Percentiles rank a stretch among this genome's conserved stretches.
Conservation (phyloP, 495 filamentous ascomycete genomes). For the Beverwykella pulmonaria region DNA sequence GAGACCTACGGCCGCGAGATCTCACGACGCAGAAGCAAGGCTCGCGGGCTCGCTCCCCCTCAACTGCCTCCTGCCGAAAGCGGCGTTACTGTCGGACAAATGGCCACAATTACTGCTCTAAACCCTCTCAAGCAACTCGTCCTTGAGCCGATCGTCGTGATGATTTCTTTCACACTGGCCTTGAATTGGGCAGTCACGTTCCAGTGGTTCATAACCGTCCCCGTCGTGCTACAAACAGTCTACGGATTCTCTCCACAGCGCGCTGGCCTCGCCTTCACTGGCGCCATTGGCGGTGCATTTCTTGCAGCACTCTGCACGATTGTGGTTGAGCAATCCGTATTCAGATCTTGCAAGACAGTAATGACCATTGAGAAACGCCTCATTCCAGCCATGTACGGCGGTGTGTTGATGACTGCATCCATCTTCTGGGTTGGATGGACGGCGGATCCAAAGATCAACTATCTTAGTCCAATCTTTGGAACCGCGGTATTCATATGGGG, state of each 20-base stretch:
- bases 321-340: slow-evolving; percentile 35
- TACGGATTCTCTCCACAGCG: slow-evolving; percentile 46
- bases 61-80: slow-evolving; percentile 32
- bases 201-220: slow-evolving; percentile 51
- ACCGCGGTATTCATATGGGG: slow-evolving; percentile 42
- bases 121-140: slow-evolving; percentile 45
- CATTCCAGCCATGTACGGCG: slow-evolving; percentile 34
- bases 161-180: slow-evolving; percentile 41
- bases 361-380: slow-evolving; percentile 40
- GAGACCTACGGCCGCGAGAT: slow-evolving; percentile 52
- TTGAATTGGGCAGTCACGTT: slow-evolving; percentile 49
- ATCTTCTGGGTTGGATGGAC: slow-evolving; percentile 45
- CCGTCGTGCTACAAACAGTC: slow-evolving; percentile 43
- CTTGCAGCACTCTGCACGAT: slow-evolving; percentile 33
- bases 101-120: slow-evolving; percentile 46
- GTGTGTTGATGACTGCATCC: slow-evolving; percentile 18
- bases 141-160: slow-evolving; percentile 48
- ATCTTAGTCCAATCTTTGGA: slow-evolving; percentile 37
- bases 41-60: slow-evolving; percentile 32
- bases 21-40: slow-evolving; percentile 42
- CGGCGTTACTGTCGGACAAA: slow-evolving; percentile 39
- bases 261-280: slow-evolving; percentile 48
- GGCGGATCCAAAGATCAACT: slow-evolving; percentile 34
- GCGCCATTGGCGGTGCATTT: slow-evolving; percentile 31
- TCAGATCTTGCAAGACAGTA: slow-evolving; percentile 13